Percentiles rank a stretch among this genome's conserved stretches.
Conservation (phyloP, 768 basidiomycete genomes). For the Rickenella mellea region DNA sequence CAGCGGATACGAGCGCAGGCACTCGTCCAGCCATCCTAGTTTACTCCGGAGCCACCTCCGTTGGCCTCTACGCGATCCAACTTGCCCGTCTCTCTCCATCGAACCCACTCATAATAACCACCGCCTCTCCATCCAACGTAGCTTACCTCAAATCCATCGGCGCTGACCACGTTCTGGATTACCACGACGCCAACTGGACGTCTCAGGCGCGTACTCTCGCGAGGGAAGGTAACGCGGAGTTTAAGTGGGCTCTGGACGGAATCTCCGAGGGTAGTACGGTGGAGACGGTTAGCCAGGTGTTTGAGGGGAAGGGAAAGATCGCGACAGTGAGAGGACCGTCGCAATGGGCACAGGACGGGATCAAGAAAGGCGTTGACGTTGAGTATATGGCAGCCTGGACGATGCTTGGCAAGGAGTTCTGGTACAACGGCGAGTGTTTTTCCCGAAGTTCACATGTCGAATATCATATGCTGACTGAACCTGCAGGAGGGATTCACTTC, state of each 20-base stretch:
- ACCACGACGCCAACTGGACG: slow-evolving; percentile 20
- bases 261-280: slow-evolving; percentile 24
- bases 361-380: slow-evolving; percentile 17
- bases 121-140: slow-evolving; percentile 21
- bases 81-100: slow-evolving; percentile 17
- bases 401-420: slow-evolving; percentile 23
- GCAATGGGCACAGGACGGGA: slow-evolving; percentile 17
- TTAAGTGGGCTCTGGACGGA: slow-evolving; percentile 24
- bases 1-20: too few relatives aligned
- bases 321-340: slow-evolving; percentile 21
- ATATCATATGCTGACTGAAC: not conserved
- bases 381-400: slow-evolving; percentile 24
- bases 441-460: not conserved
- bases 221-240: slow-evolving; percentile 18
- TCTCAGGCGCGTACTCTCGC: slow-evolving; percentile 20
- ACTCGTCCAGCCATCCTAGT: slow-evolving; percentile 19
- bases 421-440: slow-evolving; percentile 22
- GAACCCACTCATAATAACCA: slow-evolving; percentile 19
- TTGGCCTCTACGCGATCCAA: slow-evolving; percentile 23
- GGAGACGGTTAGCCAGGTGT: slow-evolving; percentile 20
- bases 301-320: slow-evolving; percentile 17
- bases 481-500: slow-evolving; percentile 15
- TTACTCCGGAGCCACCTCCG: slow-evolving; percentile 25
- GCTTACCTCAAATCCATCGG: slow-evolving; percentile 18
- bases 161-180: slow-evolving; percentile 23